These are phyloP conservation scores for Zygoascus meyerae DNA, from an alignment of 1,139 yeast genomes.

Conservation along the genomic window DNA sequence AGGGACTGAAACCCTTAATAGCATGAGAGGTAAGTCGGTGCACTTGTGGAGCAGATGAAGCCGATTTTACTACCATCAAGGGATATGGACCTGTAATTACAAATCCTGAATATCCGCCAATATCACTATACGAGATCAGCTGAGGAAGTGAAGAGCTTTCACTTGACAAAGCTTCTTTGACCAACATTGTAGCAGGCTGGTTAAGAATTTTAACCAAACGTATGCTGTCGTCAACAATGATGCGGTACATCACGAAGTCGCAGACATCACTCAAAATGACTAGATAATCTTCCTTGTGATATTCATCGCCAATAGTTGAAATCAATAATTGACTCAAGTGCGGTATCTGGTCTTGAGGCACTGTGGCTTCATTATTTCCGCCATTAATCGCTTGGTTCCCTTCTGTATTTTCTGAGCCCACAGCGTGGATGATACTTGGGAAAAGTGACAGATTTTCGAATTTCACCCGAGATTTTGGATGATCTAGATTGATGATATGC, in stretches of 20 bases:
- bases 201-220: constrained; percentile 46
- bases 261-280: constrained; percentile 74
- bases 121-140: constrained; percentile 13
- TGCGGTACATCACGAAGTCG: constrained; percentile 62
- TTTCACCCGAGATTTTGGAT: constrained; percentile 1
- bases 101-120: constrained; percentile 55
- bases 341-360: constrained; percentile 1
- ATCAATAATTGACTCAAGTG: constrained; percentile 3
- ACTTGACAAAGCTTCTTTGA: constrained; percentile 54
- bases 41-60: constrained; percentile 59
- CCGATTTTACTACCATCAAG: constrained; percentile 57
- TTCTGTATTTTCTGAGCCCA: not conserved
- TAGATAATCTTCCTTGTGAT: constrained; percentile 50
- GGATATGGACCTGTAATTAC: constrained; percentile 72
- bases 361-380: too few species aligned
- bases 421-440: not conserved
- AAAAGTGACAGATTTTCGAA: not conserved
- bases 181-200: constrained; percentile 29
- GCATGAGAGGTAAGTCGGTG: constrained; percentile 63
- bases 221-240: constrained; percentile 45
- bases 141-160: constrained; percentile 1
- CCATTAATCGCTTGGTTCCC: not conserved
- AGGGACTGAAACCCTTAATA: constrained; percentile 27
- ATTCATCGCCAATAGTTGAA: constrained; percentile 50
- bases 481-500: constrained; percentile 4